Conservation (phyloP, 148 eudicot genomes). For the Polygonum aviculare region DNA sequence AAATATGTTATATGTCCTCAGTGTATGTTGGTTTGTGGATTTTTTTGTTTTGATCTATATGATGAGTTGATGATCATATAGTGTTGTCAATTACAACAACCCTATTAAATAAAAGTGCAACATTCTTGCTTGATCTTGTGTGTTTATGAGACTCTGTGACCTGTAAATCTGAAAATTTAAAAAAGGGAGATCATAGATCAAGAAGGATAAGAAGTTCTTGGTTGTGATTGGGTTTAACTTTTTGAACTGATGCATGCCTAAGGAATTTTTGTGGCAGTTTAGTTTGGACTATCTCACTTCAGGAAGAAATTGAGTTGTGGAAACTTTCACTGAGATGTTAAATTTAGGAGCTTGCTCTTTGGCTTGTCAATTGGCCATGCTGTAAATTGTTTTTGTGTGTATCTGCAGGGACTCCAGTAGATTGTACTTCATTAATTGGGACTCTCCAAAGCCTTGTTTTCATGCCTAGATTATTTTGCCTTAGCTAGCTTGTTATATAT, state of each 20-base stretch:
- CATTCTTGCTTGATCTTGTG: not conserved
- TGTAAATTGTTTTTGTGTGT: not conserved
- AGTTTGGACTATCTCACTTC: not conserved
- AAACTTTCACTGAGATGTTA: not conserved
- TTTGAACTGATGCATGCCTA: not conserved
- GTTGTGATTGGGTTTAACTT: not conserved
- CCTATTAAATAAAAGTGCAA: not conserved
- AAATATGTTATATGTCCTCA: not conserved
- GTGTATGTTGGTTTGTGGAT: not conserved
- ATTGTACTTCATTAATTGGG: constrained; percentile 82
- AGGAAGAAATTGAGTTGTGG: not conserved
- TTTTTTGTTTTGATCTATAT: not conserved
- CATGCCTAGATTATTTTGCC: constrained; percentile 10
- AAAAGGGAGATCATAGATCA: not conserved
- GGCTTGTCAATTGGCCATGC: not conserved
- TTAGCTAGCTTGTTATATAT: too few relatives aligned
- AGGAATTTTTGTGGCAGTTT: not conserved
- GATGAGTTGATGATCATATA: not conserved
- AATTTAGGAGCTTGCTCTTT: constrained; percentile 1
- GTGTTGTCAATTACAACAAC: not conserved
- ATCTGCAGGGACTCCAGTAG: constrained; percentile 86
- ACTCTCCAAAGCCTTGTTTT: constrained; percentile 59
- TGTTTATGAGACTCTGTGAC: not conserved
- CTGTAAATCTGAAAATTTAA: not conserved
- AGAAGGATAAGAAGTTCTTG: not conserved